A percentile compares a stretch with the other conserved stretches of the same genome.
Evolutionary conservation across 2,329 filamentous ascomycete genomes (phyloP).

Genomic region (Scytalidium lignicola): DNA sequence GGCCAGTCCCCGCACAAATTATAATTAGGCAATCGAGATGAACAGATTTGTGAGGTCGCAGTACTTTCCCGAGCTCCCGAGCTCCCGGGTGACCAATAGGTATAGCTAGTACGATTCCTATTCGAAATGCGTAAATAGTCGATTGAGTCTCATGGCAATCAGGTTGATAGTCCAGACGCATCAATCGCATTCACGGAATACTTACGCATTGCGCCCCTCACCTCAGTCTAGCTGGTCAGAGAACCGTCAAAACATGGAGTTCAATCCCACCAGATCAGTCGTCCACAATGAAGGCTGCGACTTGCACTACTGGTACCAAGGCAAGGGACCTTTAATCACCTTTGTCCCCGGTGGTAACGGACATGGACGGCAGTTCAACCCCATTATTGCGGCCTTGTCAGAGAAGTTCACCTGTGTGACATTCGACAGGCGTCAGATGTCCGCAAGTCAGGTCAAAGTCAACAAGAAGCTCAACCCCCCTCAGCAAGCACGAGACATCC

Average conservation of each 20-base stretch:
- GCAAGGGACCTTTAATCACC: conserved; percentile 25
- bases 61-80: too few species aligned
- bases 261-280: conserved; percentile 15
- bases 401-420: conserved; percentile 25
- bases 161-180: too few species aligned
- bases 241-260: conserved; percentile 10
- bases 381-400: conserved; percentile 24
- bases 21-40: too few species aligned
- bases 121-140: too few species aligned
- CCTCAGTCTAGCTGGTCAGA: too few species aligned
- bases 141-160: too few species aligned
- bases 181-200: too few species aligned
- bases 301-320: conserved; percentile 29
- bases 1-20: too few species aligned
- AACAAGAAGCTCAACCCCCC: conserved; percentile 21
- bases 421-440: conserved; percentile 32
- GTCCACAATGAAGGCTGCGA: conserved; percentile 28
- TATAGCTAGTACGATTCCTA: too few species aligned
- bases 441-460: conserved; percentile 20
- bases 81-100: too few species aligned
- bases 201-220: too few species aligned
- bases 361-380: conserved; percentile 27
- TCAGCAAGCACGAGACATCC: conserved; percentile 29
- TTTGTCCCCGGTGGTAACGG: conserved; percentile 32
- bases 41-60: too few species aligned